Evolutionary conservation across 2,329 filamentous ascomycete genomes (phyloP).

Genomic region (Drechslerella stenobrocha): DNA sequence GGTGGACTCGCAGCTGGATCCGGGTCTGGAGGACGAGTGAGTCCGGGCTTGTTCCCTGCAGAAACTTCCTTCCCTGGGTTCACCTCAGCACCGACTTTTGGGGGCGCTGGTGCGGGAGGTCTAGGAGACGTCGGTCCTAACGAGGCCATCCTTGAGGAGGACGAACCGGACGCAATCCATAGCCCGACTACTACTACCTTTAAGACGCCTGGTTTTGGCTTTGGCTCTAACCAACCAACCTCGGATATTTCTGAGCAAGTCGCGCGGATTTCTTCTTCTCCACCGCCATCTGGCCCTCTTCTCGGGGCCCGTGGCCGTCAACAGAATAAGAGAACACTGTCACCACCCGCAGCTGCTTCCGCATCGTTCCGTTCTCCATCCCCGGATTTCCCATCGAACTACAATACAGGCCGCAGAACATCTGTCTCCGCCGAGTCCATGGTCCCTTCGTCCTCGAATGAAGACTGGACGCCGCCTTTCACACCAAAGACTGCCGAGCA

Average conservation of each 20-base stretch:
- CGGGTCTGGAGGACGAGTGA: constrained; percentile 36
- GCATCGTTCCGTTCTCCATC: constrained; percentile 47
- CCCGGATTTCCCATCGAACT: constrained; percentile 78
- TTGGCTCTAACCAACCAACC: constrained; percentile 24
- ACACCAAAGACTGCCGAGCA: constrained; percentile 84
- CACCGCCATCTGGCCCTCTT: constrained; percentile 32
- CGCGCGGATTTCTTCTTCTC: constrained; percentile 40
- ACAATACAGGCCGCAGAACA: constrained; percentile 88
- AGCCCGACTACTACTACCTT: constrained; percentile 72
- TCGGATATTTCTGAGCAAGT: constrained; percentile 27
- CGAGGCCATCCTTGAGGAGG: constrained; percentile 75
- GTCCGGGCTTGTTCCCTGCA: constrained; percentile 31
- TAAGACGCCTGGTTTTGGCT: constrained; percentile 54
- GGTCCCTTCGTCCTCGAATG: constrained; percentile 79
- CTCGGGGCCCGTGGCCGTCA: constrained; percentile 40
- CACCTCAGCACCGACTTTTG: constrained; percentile 28
- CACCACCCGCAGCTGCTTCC: constrained; percentile 33
- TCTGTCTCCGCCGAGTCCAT: constrained; percentile 96
- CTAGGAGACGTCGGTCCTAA: constrained; percentile 57
- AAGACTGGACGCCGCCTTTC: constrained; percentile 86
- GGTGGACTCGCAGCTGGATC: constrained; percentile 39
- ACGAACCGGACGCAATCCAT: constrained; percentile 74
- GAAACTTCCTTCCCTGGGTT: constrained; percentile 46
- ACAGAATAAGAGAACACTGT: constrained; percentile 29
- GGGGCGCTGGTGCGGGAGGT: constrained; percentile 53